Evolutionary conservation across 768 basidiomycete species (phyloP), one percentile per base, ranked within the genome.

Genomic region (Daedaleopsis sinensis): DNA sequence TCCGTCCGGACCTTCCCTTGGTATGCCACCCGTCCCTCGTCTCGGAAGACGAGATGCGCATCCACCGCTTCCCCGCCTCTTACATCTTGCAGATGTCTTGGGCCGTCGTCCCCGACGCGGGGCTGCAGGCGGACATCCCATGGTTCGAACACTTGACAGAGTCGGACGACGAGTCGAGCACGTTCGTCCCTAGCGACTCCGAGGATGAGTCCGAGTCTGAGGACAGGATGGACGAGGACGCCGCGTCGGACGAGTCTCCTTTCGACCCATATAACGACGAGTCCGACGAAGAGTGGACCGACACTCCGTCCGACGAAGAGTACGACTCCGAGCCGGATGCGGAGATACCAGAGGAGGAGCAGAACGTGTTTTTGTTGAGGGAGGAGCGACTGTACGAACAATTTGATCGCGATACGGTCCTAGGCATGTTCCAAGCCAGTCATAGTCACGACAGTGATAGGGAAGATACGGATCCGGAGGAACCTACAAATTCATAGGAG

Each of bases 11-110:
- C 47, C 13, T 57, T 15, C 56, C 56, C 7, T n/a, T 27, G 47
- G 36, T 57, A 19, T 57, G 56, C 37, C 47, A 48, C 35, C 56
- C 56, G n/a, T 24, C 35, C 15, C 47, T 38, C 15, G 46, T 38
- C n/a, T 21, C 35, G 5, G 57, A 37, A 3, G 42, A 51, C 18
- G 38, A 51, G 15, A 24, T 18, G 57, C 39, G 48, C 24, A n/a
- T 57, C 16, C 16, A n/a, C 13, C 38, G 50, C 13, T 58, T 52
- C 15, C 49, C 57, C 27, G 37, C 8, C 19, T 6, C 39, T 19
- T 16, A 23, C 49, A 6, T 58, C 49, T 36, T 44, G 23, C 57
- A 58, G 38, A 58, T 21, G 27, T 37, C 15, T 5, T 24, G 37
- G 39, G 12, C 23, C 1, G 50, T 58, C 23, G 38, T 43, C 11